A percentile compares a stretch with the other conserved stretches of the same genome.
Conservation (phyloP, 2,329 filamentous ascomycete species). For the Fusarium anthophilum region DNA sequence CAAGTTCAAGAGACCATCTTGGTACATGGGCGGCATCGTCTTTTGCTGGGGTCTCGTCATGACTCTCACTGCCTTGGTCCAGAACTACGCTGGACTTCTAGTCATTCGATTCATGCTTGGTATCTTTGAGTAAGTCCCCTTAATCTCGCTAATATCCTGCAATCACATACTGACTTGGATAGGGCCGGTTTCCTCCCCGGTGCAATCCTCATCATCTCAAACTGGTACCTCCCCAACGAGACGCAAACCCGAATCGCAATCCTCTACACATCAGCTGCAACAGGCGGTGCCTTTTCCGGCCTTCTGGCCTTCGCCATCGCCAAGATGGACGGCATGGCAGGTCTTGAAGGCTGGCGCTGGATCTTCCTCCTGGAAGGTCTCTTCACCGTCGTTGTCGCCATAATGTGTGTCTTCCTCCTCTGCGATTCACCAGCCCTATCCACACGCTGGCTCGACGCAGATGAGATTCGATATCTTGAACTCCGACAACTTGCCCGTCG, state of each 20-base stretch:
- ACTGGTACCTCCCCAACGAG: slow-evolving; percentile 28
- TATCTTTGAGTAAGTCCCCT: slow-evolving; percentile 4
- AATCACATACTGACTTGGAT: not conserved
- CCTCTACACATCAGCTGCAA: slow-evolving; percentile 27
- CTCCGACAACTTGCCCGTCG: not conserved
- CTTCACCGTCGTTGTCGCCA: slow-evolving; percentile 8
- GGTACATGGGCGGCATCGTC: slow-evolving; percentile 17
- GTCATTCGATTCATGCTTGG: slow-evolving; percentile 6
- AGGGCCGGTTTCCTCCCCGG: slow-evolving; percentile 15
- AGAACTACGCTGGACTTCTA: slow-evolving; percentile 12
- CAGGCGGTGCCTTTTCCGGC: slow-evolving; percentile 45
- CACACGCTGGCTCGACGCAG: slow-evolving; percentile 10
- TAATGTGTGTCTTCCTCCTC: slow-evolving; percentile 12
- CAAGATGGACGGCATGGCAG: slow-evolving; percentile 22
- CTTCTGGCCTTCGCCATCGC: slow-evolving; percentile 23
- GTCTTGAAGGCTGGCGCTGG: slow-evolving; percentile 28
- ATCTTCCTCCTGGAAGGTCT: slow-evolving; percentile 18
- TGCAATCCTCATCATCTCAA: slow-evolving; percentile 19
- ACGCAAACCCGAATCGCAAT: slow-evolving; percentile 22
- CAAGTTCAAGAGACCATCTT: slow-evolving; percentile 2
- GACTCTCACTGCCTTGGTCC: slow-evolving; percentile 2
- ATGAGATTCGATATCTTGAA: slow-evolving; percentile 12
- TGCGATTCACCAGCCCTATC: slow-evolving; percentile 5
- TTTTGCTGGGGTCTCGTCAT: slow-evolving; percentile 12
- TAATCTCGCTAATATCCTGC: too few species aligned